Conservation (phyloP, 441 rosid genomes). For the Eruca vesicaria region DNA sequence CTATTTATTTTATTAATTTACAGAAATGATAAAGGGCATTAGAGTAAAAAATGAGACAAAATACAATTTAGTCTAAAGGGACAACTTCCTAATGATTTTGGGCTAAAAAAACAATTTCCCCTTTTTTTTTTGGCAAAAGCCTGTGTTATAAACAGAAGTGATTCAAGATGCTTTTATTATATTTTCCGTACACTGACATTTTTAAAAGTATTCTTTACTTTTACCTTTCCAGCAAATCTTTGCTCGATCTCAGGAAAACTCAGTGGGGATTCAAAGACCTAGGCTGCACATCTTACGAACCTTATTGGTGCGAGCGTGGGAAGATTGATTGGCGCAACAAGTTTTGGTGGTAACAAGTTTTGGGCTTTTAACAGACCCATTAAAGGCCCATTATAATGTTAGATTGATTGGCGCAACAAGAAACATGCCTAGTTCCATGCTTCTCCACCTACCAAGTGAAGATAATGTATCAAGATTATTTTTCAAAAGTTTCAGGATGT, state of each 20-base stretch:
- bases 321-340: too few species aligned
- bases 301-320: background rate
- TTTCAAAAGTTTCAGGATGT: background rate
- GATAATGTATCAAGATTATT: background rate
- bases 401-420: conserved; percentile 2
- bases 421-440: conserved; percentile 26
- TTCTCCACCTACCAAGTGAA: conserved; percentile 19
- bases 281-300: background rate
- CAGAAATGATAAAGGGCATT: too few species aligned
- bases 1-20: too few species aligned
- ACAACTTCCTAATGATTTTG: too few species aligned
- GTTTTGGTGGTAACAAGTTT: too few species aligned
- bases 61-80: too few species aligned
- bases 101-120: too few species aligned
- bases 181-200: background rate
- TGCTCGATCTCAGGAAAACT: conserved; percentile 1
- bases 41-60: too few species aligned
- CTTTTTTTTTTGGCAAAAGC: background rate
- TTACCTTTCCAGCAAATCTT: background rate
- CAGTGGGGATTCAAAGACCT: background rate
- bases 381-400: background rate
- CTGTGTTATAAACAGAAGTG: too few species aligned
- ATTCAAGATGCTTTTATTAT: too few species aligned
- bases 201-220: background rate
- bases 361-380: conserved; percentile 2